phyloP scores from a whole-genome alignment of 192 early-diverging fungal genomes.

The Coemansia sp. region DNA sequence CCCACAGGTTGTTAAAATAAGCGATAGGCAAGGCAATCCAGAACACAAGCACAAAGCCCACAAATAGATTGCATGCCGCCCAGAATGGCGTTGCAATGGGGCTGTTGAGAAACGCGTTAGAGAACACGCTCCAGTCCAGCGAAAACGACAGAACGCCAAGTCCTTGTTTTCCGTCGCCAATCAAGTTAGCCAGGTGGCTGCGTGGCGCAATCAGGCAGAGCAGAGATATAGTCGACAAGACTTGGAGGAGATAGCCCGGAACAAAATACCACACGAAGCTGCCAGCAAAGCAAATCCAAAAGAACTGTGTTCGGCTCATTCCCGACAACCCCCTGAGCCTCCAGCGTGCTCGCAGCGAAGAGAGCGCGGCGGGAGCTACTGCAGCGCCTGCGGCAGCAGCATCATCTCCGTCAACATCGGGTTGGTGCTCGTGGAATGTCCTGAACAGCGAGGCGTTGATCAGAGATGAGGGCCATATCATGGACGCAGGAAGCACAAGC shows the following conservation, averaged over 20 bases:
- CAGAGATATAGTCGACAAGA: slow-evolving; percentile 66
- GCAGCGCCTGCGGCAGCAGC: not conserved
- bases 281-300: slow-evolving; percentile 55
- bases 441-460: slow-evolving; percentile 77
- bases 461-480: slow-evolving; percentile 89
- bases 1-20: slow-evolving; percentile 72
- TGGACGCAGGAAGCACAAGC: slow-evolving; percentile 79
- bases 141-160: slow-evolving; percentile 72
- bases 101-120: slow-evolving; percentile 59
- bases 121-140: slow-evolving; percentile 77
- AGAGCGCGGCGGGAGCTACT: not conserved
- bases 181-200: slow-evolving; percentile 48
- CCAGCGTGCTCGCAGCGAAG: slow-evolving; percentile 10
- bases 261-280: slow-evolving; percentile 64
- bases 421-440: slow-evolving; percentile 69
- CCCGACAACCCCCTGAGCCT: not conserved
- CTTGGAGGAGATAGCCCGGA: slow-evolving; percentile 69
- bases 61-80: slow-evolving; percentile 72
- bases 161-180: slow-evolving; percentile 62
- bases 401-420: not conserved
- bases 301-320: slow-evolving; percentile 56
- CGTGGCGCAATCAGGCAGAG: slow-evolving; percentile 62
- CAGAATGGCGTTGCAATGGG: slow-evolving; percentile 80
- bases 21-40: slow-evolving; percentile 77
- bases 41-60: slow-evolving; percentile 71